A percentile compares a stretch with the other conserved stretches of the same genome.
Evolutionary conservation across 164 flowering plant species (phyloP).

Genomic region (Annona squamosa): DNA sequence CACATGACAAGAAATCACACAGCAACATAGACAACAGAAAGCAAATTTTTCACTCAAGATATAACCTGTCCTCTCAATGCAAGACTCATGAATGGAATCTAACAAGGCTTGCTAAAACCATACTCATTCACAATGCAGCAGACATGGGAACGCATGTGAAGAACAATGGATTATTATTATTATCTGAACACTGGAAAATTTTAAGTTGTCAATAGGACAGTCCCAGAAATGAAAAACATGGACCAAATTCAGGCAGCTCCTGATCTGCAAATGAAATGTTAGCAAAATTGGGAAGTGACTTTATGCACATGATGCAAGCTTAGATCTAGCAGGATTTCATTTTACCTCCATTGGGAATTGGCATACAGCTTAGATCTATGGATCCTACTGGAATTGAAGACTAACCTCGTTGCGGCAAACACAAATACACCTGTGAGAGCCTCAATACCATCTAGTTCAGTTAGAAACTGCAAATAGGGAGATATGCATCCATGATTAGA

Average conservation of each 20-base stretch:
- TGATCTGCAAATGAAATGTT: too few relatives aligned
- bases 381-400: slow-evolving; percentile 1
- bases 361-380: not conserved
- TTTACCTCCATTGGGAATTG: not conserved
- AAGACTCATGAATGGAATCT: not conserved
- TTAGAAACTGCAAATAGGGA: slow-evolving; percentile 57
- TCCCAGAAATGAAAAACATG: too few relatives aligned
- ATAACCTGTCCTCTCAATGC: not conserved
- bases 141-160: too few relatives aligned
- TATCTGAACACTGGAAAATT: too few relatives aligned
- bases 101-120: not conserved
- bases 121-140: not conserved
- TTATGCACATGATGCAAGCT: too few relatives aligned
- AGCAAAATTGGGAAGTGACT: too few relatives aligned
- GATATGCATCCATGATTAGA: not conserved
- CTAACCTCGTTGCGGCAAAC: slow-evolving; percentile 96
- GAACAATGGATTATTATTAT: too few relatives aligned
- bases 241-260: too few relatives aligned
- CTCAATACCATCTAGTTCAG: slow-evolving; percentile 97
- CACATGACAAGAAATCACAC: not conserved
- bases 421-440: slow-evolving; percentile 93
- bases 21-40: not conserved
- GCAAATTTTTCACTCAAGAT: not conserved
- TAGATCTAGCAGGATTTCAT: too few relatives aligned
- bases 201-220: too few relatives aligned